Evolutionary conservation across 805 yeast species (phyloP).

Genomic region (Ogataea minuta): DNA sequence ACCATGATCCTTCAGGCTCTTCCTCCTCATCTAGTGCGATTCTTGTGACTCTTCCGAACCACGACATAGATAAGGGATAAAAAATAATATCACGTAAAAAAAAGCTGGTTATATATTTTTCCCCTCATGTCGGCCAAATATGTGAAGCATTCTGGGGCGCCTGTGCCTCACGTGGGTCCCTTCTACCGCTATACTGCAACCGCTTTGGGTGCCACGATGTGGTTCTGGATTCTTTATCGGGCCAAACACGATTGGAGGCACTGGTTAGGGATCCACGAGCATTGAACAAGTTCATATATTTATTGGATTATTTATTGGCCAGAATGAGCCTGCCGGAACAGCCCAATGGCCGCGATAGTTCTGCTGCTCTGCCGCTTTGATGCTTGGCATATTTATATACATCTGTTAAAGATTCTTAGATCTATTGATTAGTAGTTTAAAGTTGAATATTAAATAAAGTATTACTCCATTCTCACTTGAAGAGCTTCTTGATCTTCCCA

Average conservation of each 20-base stretch:
- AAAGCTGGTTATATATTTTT: neutral
- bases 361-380: no score
- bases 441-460: no score
- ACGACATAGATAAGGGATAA: slow-evolving; percentile 4
- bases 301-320: slow-evolving; percentile 5
- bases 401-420: no score
- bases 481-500: slow-evolving; percentile 22
- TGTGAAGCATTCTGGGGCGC: slow-evolving; percentile 54
- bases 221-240: slow-evolving; percentile 86
- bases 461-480: slow-evolving; percentile 7
- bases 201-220: slow-evolving; percentile 78
- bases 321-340: no score
- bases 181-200: slow-evolving; percentile 60
- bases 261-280: slow-evolving; percentile 47
- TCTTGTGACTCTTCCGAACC: slow-evolving; percentile 6
- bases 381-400: no score
- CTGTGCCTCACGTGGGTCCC: slow-evolving; percentile 63
- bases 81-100: neutral
- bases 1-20: slow-evolving; percentile 5
- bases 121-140: slow-evolving; percentile 24
- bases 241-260: slow-evolving; percentile 69
- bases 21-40: slow-evolving; percentile 7
- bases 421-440: no score
- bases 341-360: no score
- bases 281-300: slow-evolving; percentile 33